Base-by-base conservation (phyloP, 1,284 basidiomycete species). In the Tranzscheliella williamsii region DNA sequence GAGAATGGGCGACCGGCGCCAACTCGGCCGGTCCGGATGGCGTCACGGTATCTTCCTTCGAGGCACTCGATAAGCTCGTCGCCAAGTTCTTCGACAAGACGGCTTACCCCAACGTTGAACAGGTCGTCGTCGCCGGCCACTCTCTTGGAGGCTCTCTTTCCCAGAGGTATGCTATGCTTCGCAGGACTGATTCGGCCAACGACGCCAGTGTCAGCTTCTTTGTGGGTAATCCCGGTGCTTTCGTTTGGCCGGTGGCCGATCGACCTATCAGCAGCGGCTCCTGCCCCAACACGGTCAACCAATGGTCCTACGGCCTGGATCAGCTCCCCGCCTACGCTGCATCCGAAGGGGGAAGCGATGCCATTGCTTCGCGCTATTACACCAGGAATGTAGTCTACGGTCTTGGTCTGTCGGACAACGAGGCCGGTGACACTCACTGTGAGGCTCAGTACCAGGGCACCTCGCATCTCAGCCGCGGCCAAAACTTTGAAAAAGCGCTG, bases 151-250 rank as follows among this genome's bases (percentile, higher is more conserved):
- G 54, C 0, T 50, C 58, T 6, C 43, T 72, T 32, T 47, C 54
- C 4, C 73, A 74, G 37, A 65, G 70, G 30, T 75, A 76, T 18
- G 67, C 74, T 17, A 66, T 76, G 56, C 39, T 72, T 4, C 48
- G 70, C 23, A 64, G 70, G 37, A 11, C 46, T 5, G 56, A 57
- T 32, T 4, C 40, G 4, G 33, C 57, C 13, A 46, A 67, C 22
- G 65, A 70, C 17, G 35, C 34, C 23, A 55, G 42, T 38, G 33
- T 71, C n/a, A 42, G 42, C 36, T 73, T 53, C 49, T 67, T 62
- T 45, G 45, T 70, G 32, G 69, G 69, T 36, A 70, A 73, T 29
- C 69, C 69, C 0, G 72, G 72, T 15, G 35, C 67, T 3, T 73
- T 62, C 42, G 56, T 58, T 11, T 73, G 55, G 54, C 61, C 63